A percentile compares a stretch with the other conserved stretches of the same genome.
Conservation (phyloP, 129 eudicot species). For the Tagetes erecta region DNA sequence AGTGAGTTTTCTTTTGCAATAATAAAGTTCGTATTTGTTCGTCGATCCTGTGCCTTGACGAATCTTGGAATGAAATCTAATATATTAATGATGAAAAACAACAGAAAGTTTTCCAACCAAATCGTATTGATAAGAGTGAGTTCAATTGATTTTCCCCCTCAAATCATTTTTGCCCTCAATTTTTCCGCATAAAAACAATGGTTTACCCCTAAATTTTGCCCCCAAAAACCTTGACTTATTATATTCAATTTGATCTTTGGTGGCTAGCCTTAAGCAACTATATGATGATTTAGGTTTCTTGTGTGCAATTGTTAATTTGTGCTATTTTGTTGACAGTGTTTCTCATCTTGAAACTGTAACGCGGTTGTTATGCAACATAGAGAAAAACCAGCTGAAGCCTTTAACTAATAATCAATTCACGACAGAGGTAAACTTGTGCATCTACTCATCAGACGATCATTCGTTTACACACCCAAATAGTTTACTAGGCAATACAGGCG, state of each 20-base stretch:
- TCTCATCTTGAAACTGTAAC: slow-evolving; percentile 73
- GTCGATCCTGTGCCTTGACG: too few relatives aligned
- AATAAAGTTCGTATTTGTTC: too few relatives aligned
- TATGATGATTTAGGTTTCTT: background rate
- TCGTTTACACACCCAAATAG: background rate
- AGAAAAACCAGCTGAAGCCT: slow-evolving; percentile 73
- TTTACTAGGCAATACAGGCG: background rate
- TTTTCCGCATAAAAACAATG: too few relatives aligned
- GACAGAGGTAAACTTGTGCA: slow-evolving; percentile 34
- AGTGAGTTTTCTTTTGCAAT: too few relatives aligned
- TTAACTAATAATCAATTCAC: slow-evolving; percentile 41
- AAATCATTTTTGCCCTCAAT: too few relatives aligned
- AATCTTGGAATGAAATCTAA: too few relatives aligned
- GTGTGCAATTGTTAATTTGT: background rate
- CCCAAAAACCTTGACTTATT: too few relatives aligned
- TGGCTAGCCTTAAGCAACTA: background rate
- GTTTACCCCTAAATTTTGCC: too few relatives aligned
- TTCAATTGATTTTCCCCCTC: too few relatives aligned
- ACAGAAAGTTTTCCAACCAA: too few relatives aligned
- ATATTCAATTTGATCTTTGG: background rate
- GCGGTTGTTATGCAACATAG: slow-evolving; percentile 67
- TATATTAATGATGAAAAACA: too few relatives aligned
- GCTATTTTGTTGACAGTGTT: slow-evolving; percentile 52
- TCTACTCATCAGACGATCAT: background rate
- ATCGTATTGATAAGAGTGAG: too few relatives aligned